Percentiles rank a stretch among this genome's conserved stretches.
These are phyloP conservation scores for Daedaleopsis nitida DNA, from an alignment of 768 basidiomycete species.

Conservation along the genomic window DNA sequence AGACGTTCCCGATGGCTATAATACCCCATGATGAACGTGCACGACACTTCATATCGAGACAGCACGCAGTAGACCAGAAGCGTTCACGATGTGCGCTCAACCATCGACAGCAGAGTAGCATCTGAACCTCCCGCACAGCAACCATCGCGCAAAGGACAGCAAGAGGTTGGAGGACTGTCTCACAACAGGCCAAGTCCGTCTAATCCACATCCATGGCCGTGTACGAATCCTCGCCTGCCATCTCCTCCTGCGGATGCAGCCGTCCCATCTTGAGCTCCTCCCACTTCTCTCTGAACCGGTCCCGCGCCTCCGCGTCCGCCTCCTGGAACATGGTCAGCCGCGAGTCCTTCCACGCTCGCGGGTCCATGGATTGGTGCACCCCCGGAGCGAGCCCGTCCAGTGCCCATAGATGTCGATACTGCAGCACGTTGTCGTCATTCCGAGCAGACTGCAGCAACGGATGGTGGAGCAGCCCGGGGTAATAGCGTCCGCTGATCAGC, in stretches of 20 bases:
- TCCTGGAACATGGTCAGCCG: conserved; percentile 63
- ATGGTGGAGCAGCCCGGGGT: conserved; percentile 69
- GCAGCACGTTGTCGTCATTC: conserved; percentile 34
- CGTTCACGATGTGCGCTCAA: too few species aligned
- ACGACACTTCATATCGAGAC: too few species aligned
- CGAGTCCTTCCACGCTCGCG: conserved; percentile 52
- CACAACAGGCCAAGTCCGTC: not conserved
- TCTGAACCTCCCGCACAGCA: too few species aligned
- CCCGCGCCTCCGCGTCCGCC: conserved; percentile 46
- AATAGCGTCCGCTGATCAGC: conserved; percentile 79
- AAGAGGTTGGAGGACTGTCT: not conserved
- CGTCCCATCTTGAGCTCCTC: conserved; percentile 25
- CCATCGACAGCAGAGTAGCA: too few species aligned
- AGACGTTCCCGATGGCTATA: too few species aligned
- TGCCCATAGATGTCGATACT: conserved; percentile 61
- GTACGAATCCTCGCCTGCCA: not conserved
- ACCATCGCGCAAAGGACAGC: too few species aligned
- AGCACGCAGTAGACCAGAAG: too few species aligned
- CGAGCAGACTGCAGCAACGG: conserved; percentile 53
- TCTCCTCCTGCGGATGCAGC: conserved; percentile 3
- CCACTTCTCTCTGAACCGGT: conserved; percentile 21
- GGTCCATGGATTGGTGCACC: conserved; percentile 69
- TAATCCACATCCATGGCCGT: conserved; percentile 15
- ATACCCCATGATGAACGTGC: too few species aligned
- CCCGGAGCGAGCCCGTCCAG: conserved; percentile 73